Evolutionary conservation across 495 filamentous ascomycete genomes (phyloP), one percentile per base, ranked within the genome.

Genomic region (Tuber melanosporum): DNA sequence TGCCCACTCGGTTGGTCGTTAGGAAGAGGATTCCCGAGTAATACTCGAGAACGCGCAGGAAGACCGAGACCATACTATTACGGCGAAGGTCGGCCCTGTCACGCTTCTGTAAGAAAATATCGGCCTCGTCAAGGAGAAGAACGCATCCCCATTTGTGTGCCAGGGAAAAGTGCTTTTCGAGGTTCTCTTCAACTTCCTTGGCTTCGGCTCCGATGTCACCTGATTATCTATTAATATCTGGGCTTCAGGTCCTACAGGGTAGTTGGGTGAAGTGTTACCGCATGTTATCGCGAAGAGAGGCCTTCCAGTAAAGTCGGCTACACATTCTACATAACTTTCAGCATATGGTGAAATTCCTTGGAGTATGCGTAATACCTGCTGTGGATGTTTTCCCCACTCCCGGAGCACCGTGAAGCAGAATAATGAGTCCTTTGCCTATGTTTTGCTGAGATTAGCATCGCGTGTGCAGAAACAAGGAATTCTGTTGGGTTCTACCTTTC

Each of bases 1-100:
- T 86, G 15, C 83, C 86, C 4, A 91, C 86, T 9, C 88, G 83
- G 78, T 90, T 91, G 1, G 88, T 89, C 0, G 89, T 90, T 2
- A 91, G 82, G 78, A 90, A 89, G 0, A 90, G 84, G 42, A 90
- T 88, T 10, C 89, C 89, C 0, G 84, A 75, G 75, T 90, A 91
- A 79, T 89, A 91, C 73, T 91, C 90, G 0, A 91, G 83, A 0
- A 85, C 84, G 3, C 90, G 85, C 0, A 91, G 83, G 77, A 91
- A 91, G 7, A 89, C 86, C 66, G 80, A 86, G 0, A 89, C 87
- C 0, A 89, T 78, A 15, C 84, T 85, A 70, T 91, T 90, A 4
- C 88, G 83, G 10, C 85, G 41, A 0, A 89, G 69, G 62, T 89
- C 86, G 15, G 66, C 71, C 36, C 81, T 76, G 0, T 66, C 78